A percentile compares a stretch with the other conserved stretches of the same genome.
Conservation (phyloP, 2,329 filamentous ascomycete species). For the Coleophoma cylindrospora region DNA sequence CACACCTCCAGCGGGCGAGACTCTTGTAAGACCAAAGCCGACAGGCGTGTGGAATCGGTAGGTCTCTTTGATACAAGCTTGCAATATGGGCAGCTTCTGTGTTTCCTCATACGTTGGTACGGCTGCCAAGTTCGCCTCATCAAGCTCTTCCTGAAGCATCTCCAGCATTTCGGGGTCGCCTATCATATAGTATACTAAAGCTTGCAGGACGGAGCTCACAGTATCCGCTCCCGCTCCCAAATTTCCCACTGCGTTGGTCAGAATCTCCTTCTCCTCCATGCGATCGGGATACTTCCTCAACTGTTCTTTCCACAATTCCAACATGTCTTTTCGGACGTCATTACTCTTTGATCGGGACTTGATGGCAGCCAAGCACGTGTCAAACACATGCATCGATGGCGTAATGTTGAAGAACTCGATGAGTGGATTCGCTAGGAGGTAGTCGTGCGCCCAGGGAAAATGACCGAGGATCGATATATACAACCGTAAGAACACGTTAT, state of each 20-base stretch:
- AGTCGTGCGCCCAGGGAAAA: slow-evolving; percentile 28
- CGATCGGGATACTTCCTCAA: slow-evolving; percentile 27
- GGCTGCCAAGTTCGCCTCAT: slow-evolving; percentile 11
- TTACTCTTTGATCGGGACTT: slow-evolving; percentile 27
- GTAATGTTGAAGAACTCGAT: slow-evolving; percentile 29
- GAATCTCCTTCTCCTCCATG: slow-evolving; percentile 28
- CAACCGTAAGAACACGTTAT: slow-evolving; percentile 19
- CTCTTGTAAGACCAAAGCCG: slow-evolving; percentile 18
- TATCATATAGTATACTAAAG: slow-evolving; percentile 31
- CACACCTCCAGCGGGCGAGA: slow-evolving; percentile 25
- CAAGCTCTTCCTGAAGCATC: slow-evolving; percentile 18
- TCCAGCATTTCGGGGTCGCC: slow-evolving; percentile 18
- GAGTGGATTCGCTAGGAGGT: slow-evolving; percentile 31
- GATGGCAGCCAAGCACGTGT: slow-evolving; percentile 28
- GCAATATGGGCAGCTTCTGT: slow-evolving; percentile 27
- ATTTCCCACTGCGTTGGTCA: slow-evolving; percentile 27
- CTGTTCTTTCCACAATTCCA: slow-evolving; percentile 30
- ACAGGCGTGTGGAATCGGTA: slow-evolving; percentile 28
- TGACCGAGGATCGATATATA: slow-evolving; percentile 30
- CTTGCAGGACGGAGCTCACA: slow-evolving; percentile 28
- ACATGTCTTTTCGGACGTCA: slow-evolving; percentile 28
- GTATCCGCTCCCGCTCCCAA: slow-evolving; percentile 34
- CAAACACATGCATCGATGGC: slow-evolving; percentile 32
- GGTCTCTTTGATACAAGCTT: slow-evolving; percentile 32
- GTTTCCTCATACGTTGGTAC: slow-evolving; percentile 21